Base-by-base conservation (phyloP, 2,329 filamentous ascomycete genomes). In the Epichloe uncinata region DNA sequence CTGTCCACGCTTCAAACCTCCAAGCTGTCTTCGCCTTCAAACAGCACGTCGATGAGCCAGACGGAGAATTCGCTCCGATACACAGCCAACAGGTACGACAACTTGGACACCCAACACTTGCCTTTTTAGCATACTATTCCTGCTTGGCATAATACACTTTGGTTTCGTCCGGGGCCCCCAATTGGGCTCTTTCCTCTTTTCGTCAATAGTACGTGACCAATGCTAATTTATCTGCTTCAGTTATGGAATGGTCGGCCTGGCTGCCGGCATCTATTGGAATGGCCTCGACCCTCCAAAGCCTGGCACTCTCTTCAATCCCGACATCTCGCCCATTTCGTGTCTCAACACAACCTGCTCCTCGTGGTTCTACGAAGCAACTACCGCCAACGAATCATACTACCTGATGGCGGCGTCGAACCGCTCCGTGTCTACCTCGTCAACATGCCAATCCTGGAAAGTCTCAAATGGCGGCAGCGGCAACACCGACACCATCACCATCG, bases 361-460 rank as follows among this genome's bases (percentile, higher is more conserved):
- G 35, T 45, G 66, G 12, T 73, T 73, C 47, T 61, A 63, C 35
- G 69, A 72, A 42, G 30, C 56, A 1, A 57, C 57, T 5, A 50
- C 54, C 3, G 35, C 48, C n/a, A 34, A 53, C 26, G 13, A 47
- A 37, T 42, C 52, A 1, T 56, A 56, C 40, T 55, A 54, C 47
- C 45, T 50, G 40, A 52, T 46, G 20, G 57, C 63, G 7, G 63
- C 63, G 20, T 66, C 66, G 1, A 55, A 64, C 43, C 62, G 69
- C 26, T 62, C 53, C 7, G 58, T 71, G 33, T 54, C 59, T 5
- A 54, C 61, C 0, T 54, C 52, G 2, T 61, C 63, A 8, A 47
- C 36, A 0, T 72, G 69, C 50, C 22, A 53, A 0, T 56, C 61
- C 2, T 62, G 61, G 52, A 53, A 50, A 7, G 63, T 72, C 18